Evolutionary conservation across 1,284 basidiomycete species (phyloP), one percentile per base, ranked within the genome.

Genomic region (Tranzscheliella williamsii): DNA sequence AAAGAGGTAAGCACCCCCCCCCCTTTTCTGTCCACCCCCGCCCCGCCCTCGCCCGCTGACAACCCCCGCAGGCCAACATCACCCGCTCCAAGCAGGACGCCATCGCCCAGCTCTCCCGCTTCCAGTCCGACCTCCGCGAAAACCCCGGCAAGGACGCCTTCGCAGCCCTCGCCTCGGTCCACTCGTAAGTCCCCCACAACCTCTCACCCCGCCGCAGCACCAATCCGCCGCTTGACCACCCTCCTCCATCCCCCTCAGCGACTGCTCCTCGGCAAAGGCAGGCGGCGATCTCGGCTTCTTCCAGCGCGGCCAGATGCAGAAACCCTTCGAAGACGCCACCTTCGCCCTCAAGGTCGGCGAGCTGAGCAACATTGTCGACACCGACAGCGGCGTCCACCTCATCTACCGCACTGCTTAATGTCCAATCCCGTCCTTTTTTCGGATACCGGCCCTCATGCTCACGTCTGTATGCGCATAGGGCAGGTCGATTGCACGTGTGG

Each of bases 381-480:
- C 93, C 30, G 94, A 97, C 71, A 93, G 90, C 65, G 95, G 95
- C n/a, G 89, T 95, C 12, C 95, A 99, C 79, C 78, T 97, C 64
- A 90, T 99, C 73, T 81, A 94, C 79, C 84, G 94, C 67, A 95
- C 91, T 37, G 91, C 82, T 9, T 95, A 36, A 46, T 5, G 12
- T 23, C 22, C n/a, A n/a, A n/a, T n/a, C n/a, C n/a, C n/a, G n/a
- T n/a, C n/a, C n/a, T n/a, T n/a, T n/a, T n/a, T n/a, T n/a, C n/a
- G n/a, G n/a, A n/a, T n/a, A n/a, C n/a, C n/a, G n/a, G n/a, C n/a
- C n/a, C n/a, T n/a, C n/a, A n/a, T n/a, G n/a, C n/a, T n/a, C n/a
- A n/a, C n/a, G n/a, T n/a, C n/a, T n/a, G n/a, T n/a, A n/a, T n/a
- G n/a, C n/a, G n/a, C n/a, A n/a, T n/a, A n/a, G n/a, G n/a, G n/a